phyloP scores from a whole-genome alignment of 2,329 filamentous ascomycete species.

The Aspergillus pseudoterreus region DNA sequence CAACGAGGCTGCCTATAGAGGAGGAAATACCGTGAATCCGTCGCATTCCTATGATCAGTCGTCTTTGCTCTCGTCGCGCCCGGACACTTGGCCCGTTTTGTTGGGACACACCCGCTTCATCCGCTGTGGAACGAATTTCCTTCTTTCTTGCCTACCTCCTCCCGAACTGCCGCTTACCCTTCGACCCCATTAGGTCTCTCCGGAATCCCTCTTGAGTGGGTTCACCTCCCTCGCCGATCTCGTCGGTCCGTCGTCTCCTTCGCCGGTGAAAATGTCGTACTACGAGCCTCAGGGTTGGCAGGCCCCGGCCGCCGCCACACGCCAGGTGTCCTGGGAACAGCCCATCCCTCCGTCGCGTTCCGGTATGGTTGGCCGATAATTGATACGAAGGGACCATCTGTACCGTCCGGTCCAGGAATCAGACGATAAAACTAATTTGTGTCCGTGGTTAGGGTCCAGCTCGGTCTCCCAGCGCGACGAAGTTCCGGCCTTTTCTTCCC shows the following conservation, averaged over 20 bases:
- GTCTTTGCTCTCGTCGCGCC: neutral
- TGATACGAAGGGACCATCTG: conserved; percentile 1
- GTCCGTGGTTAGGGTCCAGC: conserved; percentile 58
- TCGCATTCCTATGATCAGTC: neutral
- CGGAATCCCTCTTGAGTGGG: conserved; percentile 20
- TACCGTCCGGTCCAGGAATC: conserved; percentile 11
- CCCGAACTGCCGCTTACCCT: conserved; percentile 18
- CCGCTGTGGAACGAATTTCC: neutral
- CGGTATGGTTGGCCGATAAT: conserved; percentile 47
- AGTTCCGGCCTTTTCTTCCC: conserved; percentile 72
- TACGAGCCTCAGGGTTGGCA: conserved; percentile 66
- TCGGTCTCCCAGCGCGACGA: conserved; percentile 74
- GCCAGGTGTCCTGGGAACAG: conserved; percentile 69
- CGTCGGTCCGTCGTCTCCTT: conserved; percentile 14
- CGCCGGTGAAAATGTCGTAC: conserved; percentile 56
- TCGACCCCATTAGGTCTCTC: conserved; percentile 21
- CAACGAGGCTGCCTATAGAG: neutral
- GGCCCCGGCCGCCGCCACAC: conserved; percentile 49
- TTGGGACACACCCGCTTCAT: neutral
- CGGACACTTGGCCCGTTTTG: neutral
- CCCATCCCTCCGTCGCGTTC: conserved; percentile 69
- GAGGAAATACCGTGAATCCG: neutral
- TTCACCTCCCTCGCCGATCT: conserved; percentile 18
- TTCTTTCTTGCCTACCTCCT: neutral
- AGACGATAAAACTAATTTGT: conserved; percentile 12